These are phyloP conservation scores for Iberis pinnata DNA, from an alignment of 345 rosid genomes.

Conservation along the genomic window DNA sequence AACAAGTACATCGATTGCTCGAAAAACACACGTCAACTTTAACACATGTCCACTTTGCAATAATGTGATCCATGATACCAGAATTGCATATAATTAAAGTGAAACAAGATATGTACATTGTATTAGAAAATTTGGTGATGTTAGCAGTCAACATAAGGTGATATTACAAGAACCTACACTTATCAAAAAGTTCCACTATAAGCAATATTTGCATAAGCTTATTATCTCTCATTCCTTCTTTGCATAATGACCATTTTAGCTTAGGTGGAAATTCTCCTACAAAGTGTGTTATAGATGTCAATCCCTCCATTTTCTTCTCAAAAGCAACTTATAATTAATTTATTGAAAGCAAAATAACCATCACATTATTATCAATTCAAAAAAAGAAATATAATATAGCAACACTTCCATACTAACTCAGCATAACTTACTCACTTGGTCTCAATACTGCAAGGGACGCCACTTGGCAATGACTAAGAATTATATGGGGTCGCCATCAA, in stretches of 20 bases:
- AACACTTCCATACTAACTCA: neutral
- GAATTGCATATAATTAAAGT: no score
- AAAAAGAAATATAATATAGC: neutral
- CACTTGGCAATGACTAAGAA: constrained; percentile 96
- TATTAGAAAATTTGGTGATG: no score
- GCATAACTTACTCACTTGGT: constrained; percentile 86
- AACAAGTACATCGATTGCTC: constrained; percentile 70
- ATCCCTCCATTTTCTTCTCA: constrained; percentile 88
- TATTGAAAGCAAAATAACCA: constrained; percentile 7
- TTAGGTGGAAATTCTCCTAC: constrained; percentile 97
- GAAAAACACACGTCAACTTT: no score
- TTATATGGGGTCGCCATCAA: constrained; percentile 74
- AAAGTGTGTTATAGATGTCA: constrained; percentile 84
- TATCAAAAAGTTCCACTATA: constrained; percentile 72
- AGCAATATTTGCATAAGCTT: constrained; percentile 92
- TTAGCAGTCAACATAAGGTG: neutral
- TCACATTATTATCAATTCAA: neutral
- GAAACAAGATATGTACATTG: no score
- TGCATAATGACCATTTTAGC: constrained; percentile 90
- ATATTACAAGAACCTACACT: constrained; percentile 42
- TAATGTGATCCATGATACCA: no score
- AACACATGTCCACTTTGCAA: no score
- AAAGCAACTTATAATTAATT: constrained; percentile 85
- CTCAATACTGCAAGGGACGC: constrained; percentile 85
- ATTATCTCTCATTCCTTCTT: constrained; percentile 91